Conservation (phyloP, 2,329 filamentous ascomycete genomes). For the Stemphylium beticola region DNA sequence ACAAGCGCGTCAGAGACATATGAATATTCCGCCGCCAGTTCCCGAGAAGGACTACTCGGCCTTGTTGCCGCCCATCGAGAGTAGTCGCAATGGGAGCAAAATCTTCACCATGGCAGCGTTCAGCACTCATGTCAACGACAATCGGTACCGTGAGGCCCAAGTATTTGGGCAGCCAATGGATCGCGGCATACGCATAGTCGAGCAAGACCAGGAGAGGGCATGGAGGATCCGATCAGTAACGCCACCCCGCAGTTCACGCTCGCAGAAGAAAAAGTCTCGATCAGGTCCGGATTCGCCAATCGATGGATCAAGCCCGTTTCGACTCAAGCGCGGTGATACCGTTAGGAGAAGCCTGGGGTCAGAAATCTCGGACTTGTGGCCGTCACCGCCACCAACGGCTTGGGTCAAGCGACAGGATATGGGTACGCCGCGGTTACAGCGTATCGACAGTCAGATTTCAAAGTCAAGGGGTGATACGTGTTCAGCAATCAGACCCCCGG, state of each 20-base stretch:
- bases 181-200: background rate
- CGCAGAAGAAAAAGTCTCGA: background rate
- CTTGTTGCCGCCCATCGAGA: constrained; percentile 13
- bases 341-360: constrained; percentile 25
- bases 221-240: constrained; percentile 1
- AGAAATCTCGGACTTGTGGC: constrained; percentile 26
- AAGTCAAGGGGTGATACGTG: background rate
- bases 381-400: constrained; percentile 21
- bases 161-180: background rate
- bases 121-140: constrained; percentile 16
- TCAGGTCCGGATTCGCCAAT: constrained; percentile 33
- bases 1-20: constrained; percentile 2
- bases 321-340: constrained; percentile 37
- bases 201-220: background rate
- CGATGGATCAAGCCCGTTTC: constrained; percentile 37
- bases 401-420: constrained; percentile 16
- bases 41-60: constrained; percentile 24
- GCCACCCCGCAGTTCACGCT: constrained; percentile 1
- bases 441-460: background rate
- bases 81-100: constrained; percentile 21
- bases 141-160: constrained; percentile 4
- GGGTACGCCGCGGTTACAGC: background rate
- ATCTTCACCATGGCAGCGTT: constrained; percentile 29
- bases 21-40: constrained; percentile 4
- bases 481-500: background rate